These are phyloP conservation scores for Ustilago tritici DNA, from an alignment of 1,284 basidiomycete species.

Conservation along the genomic window DNA sequence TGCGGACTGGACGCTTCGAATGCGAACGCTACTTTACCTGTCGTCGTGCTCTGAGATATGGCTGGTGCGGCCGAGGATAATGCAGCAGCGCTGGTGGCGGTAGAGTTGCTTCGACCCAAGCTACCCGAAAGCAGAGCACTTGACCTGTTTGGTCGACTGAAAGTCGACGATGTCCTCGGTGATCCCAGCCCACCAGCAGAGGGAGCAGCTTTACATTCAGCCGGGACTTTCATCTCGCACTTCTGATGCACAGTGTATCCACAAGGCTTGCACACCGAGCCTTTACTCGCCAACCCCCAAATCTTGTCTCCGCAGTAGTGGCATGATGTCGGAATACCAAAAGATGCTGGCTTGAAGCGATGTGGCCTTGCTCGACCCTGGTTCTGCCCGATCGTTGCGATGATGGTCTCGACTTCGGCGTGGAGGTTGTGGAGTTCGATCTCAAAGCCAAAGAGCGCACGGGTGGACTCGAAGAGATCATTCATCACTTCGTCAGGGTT, in stretches of 20 bases:
- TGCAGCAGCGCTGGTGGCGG: neutral
- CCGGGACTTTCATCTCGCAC: slow-evolving; percentile 62
- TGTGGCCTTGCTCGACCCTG: slow-evolving; percentile 52
- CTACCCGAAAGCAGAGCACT: slow-evolving; percentile 9
- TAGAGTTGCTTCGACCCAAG: slow-evolving; percentile 3
- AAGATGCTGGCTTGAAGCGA: slow-evolving; percentile 56
- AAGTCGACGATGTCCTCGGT: neutral
- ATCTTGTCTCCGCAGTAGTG: slow-evolving; percentile 54
- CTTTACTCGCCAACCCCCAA: slow-evolving; percentile 57
- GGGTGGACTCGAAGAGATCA: slow-evolving; percentile 49
- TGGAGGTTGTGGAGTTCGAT: slow-evolving; percentile 40
- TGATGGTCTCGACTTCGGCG: slow-evolving; percentile 46
- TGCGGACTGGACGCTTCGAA: slow-evolving; percentile 55
- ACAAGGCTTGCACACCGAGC: slow-evolving; percentile 57
- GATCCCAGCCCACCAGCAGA: slow-evolving; percentile 4
- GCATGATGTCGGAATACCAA: slow-evolving; percentile 58
- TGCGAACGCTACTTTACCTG: slow-evolving; percentile 38
- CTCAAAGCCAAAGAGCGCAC: slow-evolving; percentile 36
- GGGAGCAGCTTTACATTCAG: slow-evolving; percentile 53
- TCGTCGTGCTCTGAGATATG: neutral
- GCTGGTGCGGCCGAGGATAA: slow-evolving; percentile 7
- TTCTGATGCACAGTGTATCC: slow-evolving; percentile 59
- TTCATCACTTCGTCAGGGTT: slow-evolving; percentile 57
- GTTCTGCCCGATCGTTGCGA: slow-evolving; percentile 43
- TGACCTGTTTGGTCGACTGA: slow-evolving; percentile 18